Evolutionary conservation across 2,329 filamentous ascomycete genomes (phyloP).

Genomic region (Phoma sp.): DNA sequence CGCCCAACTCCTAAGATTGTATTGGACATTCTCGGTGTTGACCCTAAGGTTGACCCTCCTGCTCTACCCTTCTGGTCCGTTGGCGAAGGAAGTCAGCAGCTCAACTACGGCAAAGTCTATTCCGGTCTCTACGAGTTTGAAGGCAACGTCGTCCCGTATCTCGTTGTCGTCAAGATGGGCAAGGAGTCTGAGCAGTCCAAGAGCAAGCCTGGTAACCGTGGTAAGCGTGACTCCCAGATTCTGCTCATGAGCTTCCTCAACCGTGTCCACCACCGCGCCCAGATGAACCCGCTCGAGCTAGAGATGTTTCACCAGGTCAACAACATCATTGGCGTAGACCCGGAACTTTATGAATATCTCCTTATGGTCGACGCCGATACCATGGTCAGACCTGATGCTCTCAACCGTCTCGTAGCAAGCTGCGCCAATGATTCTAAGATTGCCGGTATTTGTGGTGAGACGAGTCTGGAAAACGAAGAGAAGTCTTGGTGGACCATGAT

Average conservation of each 20-base stretch:
- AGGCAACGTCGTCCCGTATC: slow-evolving; percentile 94
- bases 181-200: slow-evolving; percentile 93
- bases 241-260: slow-evolving; percentile 97
- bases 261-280: slow-evolving; percentile 89
- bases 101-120: slow-evolving; percentile 99
- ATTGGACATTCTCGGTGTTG: slow-evolving; percentile 93
- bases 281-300: slow-evolving; percentile 94
- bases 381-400: slow-evolving; percentile 85
- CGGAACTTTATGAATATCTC: slow-evolving; percentile 95
- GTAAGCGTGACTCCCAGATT: slow-evolving; percentile 98
- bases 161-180: slow-evolving; percentile 95
- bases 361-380: slow-evolving; percentile 99
- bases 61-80: slow-evolving; percentile 94
- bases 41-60: slow-evolving; percentile 94
- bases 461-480: slow-evolving; percentile 93
- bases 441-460: slow-evolving; percentile 96
- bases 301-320: slow-evolving; percentile 99
- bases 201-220: slow-evolving; percentile 94
- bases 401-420: slow-evolving; percentile 89
- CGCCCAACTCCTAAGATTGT: slow-evolving; percentile 97
- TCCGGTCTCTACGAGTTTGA: slow-evolving; percentile 97
- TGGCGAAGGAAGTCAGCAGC: slow-evolving; percentile 84
- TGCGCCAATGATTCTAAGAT: slow-evolving; percentile 96
- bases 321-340: slow-evolving; percentile 98
- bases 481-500: slow-evolving; percentile 99